Conservation (phyloP, 2,329 filamentous ascomycete species). For the Pseudogymnoascus sp. region DNA sequence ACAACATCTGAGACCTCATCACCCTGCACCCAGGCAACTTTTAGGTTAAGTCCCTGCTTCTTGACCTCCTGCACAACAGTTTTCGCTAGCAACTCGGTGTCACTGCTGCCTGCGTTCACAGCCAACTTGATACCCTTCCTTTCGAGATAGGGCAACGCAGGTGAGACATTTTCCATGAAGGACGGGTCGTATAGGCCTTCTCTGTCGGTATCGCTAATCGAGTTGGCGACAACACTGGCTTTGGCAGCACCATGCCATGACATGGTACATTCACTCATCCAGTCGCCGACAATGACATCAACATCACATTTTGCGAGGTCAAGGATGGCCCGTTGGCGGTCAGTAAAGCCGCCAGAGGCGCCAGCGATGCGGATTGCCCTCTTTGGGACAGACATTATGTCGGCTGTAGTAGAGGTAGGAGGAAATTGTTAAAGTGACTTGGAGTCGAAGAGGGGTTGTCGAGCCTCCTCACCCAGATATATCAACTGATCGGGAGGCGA, state of each 20-base stretch:
- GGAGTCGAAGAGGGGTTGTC: too few relatives aligned
- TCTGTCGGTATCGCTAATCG: slow-evolving; percentile 11
- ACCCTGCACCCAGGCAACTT: slow-evolving; percentile 29
- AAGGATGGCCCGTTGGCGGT: slow-evolving; percentile 34
- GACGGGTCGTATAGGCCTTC: not conserved
- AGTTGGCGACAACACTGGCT: slow-evolving; percentile 24
- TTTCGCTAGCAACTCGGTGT: slow-evolving; percentile 38
- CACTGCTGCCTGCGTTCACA: slow-evolving; percentile 45
- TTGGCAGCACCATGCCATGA: too few relatives aligned
- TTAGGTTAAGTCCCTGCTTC: slow-evolving; percentile 13
- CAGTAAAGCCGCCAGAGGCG: slow-evolving; percentile 36
- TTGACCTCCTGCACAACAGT: slow-evolving; percentile 8
- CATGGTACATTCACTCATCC: slow-evolving; percentile 32
- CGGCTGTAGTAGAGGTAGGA: too few relatives aligned
- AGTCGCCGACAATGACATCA: slow-evolving; percentile 43
- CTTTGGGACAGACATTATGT: slow-evolving; percentile 17
- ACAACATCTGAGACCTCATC: slow-evolving; percentile 25
- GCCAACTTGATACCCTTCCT: slow-evolving; percentile 41
- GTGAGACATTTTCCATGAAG: slow-evolving; percentile 15
- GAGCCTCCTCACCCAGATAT: too few relatives aligned
- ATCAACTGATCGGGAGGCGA: too few relatives aligned
- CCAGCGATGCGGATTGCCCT: slow-evolving; percentile 35
- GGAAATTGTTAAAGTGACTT: too few relatives aligned
- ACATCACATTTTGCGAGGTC: slow-evolving; percentile 33
- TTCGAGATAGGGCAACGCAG: slow-evolving; percentile 34